These are phyloP conservation scores for Neoboletus subvelutipes DNA, from an alignment of 768 basidiomycete species.

Conservation along the genomic window DNA sequence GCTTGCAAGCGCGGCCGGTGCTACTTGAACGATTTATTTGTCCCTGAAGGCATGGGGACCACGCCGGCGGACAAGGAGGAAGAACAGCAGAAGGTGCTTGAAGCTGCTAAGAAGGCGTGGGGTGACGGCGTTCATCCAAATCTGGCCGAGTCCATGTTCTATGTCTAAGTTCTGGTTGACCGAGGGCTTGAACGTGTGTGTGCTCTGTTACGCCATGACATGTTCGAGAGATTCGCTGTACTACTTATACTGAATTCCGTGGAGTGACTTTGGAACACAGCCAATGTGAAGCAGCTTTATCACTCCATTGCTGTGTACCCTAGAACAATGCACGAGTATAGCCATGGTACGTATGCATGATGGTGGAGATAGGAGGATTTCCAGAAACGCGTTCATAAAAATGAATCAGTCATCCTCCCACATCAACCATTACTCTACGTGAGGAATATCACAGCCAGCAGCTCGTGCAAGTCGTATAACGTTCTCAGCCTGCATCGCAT, in stretches of 20 bases:
- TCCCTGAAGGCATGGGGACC: slow-evolving; percentile 49
- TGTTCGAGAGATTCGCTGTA: neutral
- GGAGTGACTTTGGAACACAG: neutral
- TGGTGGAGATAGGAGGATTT: neutral
- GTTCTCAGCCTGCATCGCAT: slow-evolving; percentile 44
- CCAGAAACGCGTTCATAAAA: neutral
- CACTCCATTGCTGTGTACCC: neutral
- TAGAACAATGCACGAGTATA: neutral
- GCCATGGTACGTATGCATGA: neutral
- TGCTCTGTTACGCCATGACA: neutral
- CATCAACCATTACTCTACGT: slow-evolving; percentile 27
- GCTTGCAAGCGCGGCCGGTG: slow-evolving; percentile 77
- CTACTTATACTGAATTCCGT: neutral
- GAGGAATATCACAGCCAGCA: slow-evolving; percentile 55
- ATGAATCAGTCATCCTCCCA: neutral
- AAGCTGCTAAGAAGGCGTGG: slow-evolving; percentile 38
- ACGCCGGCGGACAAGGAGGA: slow-evolving; percentile 32
- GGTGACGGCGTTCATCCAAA: slow-evolving; percentile 55
- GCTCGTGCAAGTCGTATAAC: slow-evolving; percentile 51
- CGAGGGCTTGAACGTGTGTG: neutral
- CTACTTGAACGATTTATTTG: slow-evolving; percentile 72
- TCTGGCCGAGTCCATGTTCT: slow-evolving; percentile 67
- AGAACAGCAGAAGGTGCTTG: slow-evolving; percentile 13
- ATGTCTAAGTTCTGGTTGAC: slow-evolving; percentile 44
- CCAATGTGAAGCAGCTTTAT: neutral